Conservation (phyloP, 306 rosid species). For the Trifolium subterraneum region DNA sequence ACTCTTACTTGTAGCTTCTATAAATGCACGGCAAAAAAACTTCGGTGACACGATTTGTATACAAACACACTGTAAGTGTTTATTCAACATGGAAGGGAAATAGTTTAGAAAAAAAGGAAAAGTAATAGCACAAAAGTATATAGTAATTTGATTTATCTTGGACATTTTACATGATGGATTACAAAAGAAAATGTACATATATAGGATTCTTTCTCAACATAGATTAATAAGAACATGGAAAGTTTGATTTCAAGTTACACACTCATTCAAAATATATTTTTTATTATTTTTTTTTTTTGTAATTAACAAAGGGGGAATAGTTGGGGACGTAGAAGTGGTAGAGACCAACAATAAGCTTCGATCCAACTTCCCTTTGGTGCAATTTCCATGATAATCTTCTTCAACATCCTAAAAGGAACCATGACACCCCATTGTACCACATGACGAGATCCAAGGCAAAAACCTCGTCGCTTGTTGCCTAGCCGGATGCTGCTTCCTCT, state of each 20-base stretch:
- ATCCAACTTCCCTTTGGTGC: conserved; percentile 67
- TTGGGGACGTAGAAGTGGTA: conserved; percentile 78
- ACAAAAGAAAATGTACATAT: conserved; percentile 4
- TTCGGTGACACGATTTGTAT: too few species aligned
- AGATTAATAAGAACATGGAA: conserved; percentile 22
- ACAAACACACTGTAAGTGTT: not conserved
- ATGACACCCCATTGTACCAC: conserved; percentile 75
- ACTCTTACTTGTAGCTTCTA: too few species aligned
- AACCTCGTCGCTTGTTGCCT: conserved; percentile 75
- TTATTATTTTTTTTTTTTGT: conserved; percentile 15
- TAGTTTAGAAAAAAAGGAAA: not conserved
- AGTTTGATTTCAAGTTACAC: conserved; percentile 2
- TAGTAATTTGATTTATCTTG: not conserved
- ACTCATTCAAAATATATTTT: not conserved
- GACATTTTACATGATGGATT: conserved; percentile 39
- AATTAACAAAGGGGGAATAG: conserved; percentile 82
- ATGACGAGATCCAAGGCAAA: conserved; percentile 62
- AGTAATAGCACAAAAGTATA: not conserved
- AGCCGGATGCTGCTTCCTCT: conserved; percentile 69
- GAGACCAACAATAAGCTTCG: conserved; percentile 74
- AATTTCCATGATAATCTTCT: conserved; percentile 71
- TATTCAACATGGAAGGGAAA: not conserved
- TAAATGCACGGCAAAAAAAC: too few species aligned
- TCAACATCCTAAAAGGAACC: conserved; percentile 71
- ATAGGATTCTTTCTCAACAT: conserved; percentile 18